Percentiles rank a stretch among this genome's conserved stretches.
Evolutionary conservation across 2,329 filamentous ascomycete species (phyloP).

Genomic region (Myrmaecium sp.): DNA sequence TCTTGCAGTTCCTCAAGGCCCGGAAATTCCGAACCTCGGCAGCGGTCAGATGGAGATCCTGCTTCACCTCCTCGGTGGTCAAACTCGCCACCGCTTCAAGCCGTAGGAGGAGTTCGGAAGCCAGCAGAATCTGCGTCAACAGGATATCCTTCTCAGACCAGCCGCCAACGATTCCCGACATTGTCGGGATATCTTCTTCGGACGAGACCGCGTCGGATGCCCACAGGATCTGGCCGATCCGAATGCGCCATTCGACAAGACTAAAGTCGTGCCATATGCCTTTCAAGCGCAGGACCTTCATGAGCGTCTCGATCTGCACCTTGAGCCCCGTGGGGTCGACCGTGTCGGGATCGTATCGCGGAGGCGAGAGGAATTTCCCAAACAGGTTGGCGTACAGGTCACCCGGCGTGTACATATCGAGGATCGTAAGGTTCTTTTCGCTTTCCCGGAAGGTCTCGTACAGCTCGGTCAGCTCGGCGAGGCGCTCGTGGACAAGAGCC

Average conservation of each 20-base stretch:
- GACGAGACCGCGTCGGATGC: conserved; percentile 22
- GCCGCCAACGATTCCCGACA: conserved; percentile 6
- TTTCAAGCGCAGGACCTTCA: conserved; percentile 46
- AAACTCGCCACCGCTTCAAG: conserved; percentile 29
- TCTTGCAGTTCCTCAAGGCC: conserved; percentile 31
- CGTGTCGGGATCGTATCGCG: conserved; percentile 23
- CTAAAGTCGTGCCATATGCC: conserved; percentile 63
- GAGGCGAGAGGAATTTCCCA: conserved; percentile 24
- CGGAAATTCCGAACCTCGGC: conserved; percentile 29
- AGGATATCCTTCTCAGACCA: conserved; percentile 34
- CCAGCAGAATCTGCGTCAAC: conserved; percentile 36
- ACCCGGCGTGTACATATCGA: conserved; percentile 31
- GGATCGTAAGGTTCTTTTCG: conserved; percentile 37
- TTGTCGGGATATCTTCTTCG: conserved; percentile 4
- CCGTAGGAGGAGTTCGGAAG: conserved; percentile 37
- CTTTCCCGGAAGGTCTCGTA: conserved; percentile 34
- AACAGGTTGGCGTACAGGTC: conserved; percentile 31
- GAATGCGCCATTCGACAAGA: conserved; percentile 57
- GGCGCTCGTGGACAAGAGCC: conserved; percentile 16
- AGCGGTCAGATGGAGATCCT: conserved; percentile 23
- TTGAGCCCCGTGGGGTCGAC: conserved; percentile 43
- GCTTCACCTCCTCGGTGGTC: conserved; percentile 15
- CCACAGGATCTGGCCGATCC: conserved; percentile 57
- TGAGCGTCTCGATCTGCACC: conserved; percentile 51
- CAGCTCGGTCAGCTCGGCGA: conserved; percentile 30